These are phyloP conservation scores for Penicillium ucsense DNA, from an alignment of 495 filamentous ascomycete genomes.

Conservation along the genomic window DNA sequence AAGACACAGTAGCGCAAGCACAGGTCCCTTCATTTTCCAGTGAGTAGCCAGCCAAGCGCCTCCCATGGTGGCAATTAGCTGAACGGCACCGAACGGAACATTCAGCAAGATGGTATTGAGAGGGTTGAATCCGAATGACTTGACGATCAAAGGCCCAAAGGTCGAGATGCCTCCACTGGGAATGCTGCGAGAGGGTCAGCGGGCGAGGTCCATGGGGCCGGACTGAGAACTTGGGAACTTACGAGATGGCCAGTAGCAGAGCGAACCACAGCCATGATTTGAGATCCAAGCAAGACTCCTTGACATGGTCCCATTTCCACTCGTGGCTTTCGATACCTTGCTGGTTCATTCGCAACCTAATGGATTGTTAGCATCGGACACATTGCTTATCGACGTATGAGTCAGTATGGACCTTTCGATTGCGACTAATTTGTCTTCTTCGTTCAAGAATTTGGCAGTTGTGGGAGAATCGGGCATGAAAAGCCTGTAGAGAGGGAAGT, in stretches of 20 bases:
- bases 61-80: slow-evolving; percentile 48
- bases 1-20: slow-evolving; percentile 45
- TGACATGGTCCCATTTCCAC: slow-evolving; percentile 55
- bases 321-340: slow-evolving; percentile 47
- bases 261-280: slow-evolving; percentile 64
- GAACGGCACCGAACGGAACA: slow-evolving; percentile 54
- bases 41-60: slow-evolving; percentile 45
- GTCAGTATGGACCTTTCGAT: slow-evolving; percentile 38
- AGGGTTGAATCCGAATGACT: slow-evolving; percentile 49
- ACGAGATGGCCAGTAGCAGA: slow-evolving; percentile 44
- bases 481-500: slow-evolving; percentile 8
- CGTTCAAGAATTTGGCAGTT: slow-evolving; percentile 46
- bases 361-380: background rate
- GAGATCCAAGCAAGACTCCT: slow-evolving; percentile 49
- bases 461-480: slow-evolving; percentile 53
- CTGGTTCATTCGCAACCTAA: slow-evolving; percentile 52
- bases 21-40: slow-evolving; percentile 45
- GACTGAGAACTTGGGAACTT: slow-evolving; percentile 1
- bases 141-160: slow-evolving; percentile 55
- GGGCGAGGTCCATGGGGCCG: background rate
- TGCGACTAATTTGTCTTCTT: slow-evolving; percentile 50
- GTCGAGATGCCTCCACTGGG: slow-evolving; percentile 53
- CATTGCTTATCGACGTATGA: background rate
- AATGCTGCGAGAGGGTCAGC: slow-evolving; percentile 35
- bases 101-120: slow-evolving; percentile 57